These are phyloP conservation scores for Botrytis fabae DNA, from an alignment of 2,329 filamentous ascomycete genomes.

Conservation along the genomic window DNA sequence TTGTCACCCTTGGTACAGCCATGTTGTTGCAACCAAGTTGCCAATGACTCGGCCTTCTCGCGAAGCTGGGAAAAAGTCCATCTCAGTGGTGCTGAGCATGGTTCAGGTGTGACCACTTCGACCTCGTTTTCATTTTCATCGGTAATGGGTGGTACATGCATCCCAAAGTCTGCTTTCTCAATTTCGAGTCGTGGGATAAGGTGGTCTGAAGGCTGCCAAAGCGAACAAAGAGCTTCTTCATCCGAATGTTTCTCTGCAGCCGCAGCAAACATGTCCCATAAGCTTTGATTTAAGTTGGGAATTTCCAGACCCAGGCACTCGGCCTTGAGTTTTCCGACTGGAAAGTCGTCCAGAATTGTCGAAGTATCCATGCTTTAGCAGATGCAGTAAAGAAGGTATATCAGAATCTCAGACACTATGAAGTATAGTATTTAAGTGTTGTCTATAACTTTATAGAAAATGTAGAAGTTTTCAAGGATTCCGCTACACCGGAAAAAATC, in stretches of 20 bases:
- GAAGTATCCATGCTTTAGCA: not conserved
- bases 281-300: slow-evolving; percentile 6
- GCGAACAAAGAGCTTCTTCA: slow-evolving; percentile 20
- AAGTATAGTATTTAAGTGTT: not conserved
- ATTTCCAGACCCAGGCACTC: not conserved
- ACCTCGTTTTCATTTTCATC: not conserved
- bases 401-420: not conserved
- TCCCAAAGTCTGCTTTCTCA: not conserved
- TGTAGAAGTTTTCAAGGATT: not conserved
- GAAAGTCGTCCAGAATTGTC: not conserved
- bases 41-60: not conserved
- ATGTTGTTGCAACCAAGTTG: not conserved
- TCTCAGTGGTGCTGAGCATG: slow-evolving; percentile 1
- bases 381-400: not conserved
- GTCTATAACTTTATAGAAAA: not conserved
- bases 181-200: not conserved
- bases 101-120: no score
- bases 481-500: not conserved
- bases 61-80: slow-evolving; percentile 9
- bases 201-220: slow-evolving; percentile 13
- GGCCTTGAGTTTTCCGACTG: not conserved
- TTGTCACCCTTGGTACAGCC: slow-evolving; percentile 12
- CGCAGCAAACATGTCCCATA: slow-evolving; percentile 21
- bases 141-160: not conserved
- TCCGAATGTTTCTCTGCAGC: slow-evolving; percentile 7